A percentile compares a stretch with the other conserved stretches of the same genome.
Conservation (phyloP, 345 rosid species). For the Bruguiera gymnorhiza region DNA sequence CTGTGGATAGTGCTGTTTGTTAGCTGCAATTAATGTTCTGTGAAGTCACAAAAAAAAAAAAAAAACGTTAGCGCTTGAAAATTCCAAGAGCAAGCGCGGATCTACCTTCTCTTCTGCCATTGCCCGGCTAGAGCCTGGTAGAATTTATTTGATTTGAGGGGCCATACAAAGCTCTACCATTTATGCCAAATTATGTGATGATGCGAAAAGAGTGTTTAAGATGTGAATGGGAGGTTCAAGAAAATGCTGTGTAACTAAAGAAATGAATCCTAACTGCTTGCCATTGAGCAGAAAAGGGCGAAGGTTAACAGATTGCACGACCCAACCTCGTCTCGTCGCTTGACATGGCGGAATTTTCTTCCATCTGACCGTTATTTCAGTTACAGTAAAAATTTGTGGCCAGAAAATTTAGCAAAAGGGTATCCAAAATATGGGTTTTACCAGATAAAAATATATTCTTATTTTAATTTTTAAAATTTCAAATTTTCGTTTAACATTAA, state of each 20-base stretch:
- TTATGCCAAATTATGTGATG: background rate
- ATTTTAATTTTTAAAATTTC: too few relatives aligned
- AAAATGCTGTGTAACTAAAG: background rate
- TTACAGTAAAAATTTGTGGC: background rate
- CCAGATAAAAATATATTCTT: too few relatives aligned
- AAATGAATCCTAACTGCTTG: background rate
- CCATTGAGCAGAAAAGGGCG: background rate
- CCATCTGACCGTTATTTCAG: constrained; percentile 10
- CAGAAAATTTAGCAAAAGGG: too few relatives aligned
- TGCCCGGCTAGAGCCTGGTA: background rate
- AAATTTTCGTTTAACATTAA: too few relatives aligned
- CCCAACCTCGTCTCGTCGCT: background rate
- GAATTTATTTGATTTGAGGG: background rate
- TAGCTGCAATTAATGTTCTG: background rate
- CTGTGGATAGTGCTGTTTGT: background rate
- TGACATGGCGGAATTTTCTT: background rate
- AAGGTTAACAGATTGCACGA: background rate
- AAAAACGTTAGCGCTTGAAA: background rate
- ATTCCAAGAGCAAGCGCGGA: background rate
- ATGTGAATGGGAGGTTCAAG: background rate
- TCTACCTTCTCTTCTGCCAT: background rate
- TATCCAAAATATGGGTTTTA: too few relatives aligned
- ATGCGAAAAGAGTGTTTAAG: background rate
- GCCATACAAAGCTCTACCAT: background rate
- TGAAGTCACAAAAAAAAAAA: background rate